A percentile compares a stretch with the other conserved stretches of the same genome.
These are phyloP conservation scores for Rhododendron kiyosumense DNA, from an alignment of 148 eudicot species.

Conservation along the genomic window DNA sequence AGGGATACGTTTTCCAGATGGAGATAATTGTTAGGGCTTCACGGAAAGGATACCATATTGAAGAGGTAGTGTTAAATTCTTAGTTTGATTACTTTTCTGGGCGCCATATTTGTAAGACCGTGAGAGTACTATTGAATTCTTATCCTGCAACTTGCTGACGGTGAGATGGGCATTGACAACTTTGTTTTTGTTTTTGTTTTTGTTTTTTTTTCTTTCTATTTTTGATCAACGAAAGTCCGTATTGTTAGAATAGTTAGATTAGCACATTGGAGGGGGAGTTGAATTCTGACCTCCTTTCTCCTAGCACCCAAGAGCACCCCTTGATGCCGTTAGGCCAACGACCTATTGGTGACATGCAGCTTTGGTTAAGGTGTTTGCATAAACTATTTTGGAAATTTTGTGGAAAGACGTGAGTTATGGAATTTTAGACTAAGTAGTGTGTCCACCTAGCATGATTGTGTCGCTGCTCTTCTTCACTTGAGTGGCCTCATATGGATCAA, in stretches of 20 bases:
- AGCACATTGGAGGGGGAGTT: too few species aligned
- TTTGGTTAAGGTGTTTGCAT: neutral
- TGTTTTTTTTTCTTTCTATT: too few species aligned
- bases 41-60: constrained; percentile 82
- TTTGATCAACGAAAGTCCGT: too few species aligned
- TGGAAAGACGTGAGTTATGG: neutral
- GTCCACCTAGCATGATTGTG: neutral
- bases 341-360: neutral
- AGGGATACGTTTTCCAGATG: constrained; percentile 95
- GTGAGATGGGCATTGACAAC: neutral
- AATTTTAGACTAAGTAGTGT: neutral
- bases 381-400: neutral
- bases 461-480: neutral
- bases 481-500: neutral
- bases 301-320: too few species aligned
- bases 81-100: neutral
- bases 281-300: too few species aligned
- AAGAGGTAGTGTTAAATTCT: constrained; percentile 52
- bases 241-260: too few species aligned
- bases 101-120: neutral
- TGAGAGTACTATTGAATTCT: neutral
- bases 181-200: too few species aligned
- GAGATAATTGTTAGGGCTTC: constrained; percentile 97
- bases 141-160: neutral
- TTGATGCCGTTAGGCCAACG: too few species aligned